Evolutionary conservation across 2,329 filamentous ascomycete genomes (phyloP), one percentile per base, ranked within the genome.

Genomic region (Zasmidium angulare): DNA sequence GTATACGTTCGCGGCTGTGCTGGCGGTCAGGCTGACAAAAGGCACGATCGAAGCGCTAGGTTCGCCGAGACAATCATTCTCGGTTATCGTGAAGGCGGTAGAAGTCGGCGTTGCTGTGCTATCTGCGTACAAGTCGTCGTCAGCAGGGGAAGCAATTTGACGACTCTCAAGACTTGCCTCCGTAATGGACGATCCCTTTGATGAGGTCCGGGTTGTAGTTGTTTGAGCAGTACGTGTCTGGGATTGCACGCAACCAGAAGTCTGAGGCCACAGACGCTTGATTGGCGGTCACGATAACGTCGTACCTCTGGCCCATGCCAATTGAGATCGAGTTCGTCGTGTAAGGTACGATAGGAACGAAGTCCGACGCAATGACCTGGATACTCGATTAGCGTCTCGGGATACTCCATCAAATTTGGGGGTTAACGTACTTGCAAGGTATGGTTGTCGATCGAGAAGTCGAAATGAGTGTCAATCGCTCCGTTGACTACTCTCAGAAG

Each of bases 311-410:
- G 7, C 46, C 46, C 46, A 47, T 47, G 9, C 46, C 46, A 21
- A 47, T 47, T 7, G 7, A 9, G 19, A 47, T 7, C 7, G 9
- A 7, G 7, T 7, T 19, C 17, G 46, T 47, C 20, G 9, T n/a
- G 46, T 47, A 74, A 7, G 70, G 69, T 46, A 67, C 48, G 21
- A 78, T 67, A 1, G 74, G 74, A 0, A 77, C 75, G 46, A 77
- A 76, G 60, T 78, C 76, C 46, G 72, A 73, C 1, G 74, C 73
- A 29, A 78, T 74, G 24, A 78, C 71, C 6, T 71, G 73, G 50
- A 78, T n/a, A n/a, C n/a, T n/a, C n/a, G n/a, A n/a, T n/a, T n/a
- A n/a, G n/a, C n/a, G n/a, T n/a, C n/a, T n/a, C n/a, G n/a, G n/a
- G n/a, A n/a, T n/a, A n/a, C n/a, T n/a, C n/a, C n/a, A n/a, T n/a